Conservation (phyloP, 495 filamentous ascomycete species). For the Peziza echinospora region DNA sequence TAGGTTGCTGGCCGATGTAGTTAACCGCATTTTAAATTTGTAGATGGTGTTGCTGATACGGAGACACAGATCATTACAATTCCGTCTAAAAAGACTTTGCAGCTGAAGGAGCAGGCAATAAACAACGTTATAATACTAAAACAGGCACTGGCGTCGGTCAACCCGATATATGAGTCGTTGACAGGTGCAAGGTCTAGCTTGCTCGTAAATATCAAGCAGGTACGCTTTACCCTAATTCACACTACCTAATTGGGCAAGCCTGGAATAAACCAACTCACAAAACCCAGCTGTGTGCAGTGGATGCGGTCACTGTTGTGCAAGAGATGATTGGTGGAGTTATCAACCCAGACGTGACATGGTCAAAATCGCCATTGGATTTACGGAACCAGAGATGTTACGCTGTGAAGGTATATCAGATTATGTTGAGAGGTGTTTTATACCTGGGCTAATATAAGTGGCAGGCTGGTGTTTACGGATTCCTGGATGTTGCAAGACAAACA, state of each 20-base stretch:
- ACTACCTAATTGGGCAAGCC: background rate
- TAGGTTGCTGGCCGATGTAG: constrained; percentile 38
- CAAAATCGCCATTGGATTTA: constrained; percentile 61
- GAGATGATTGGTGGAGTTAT: constrained; percentile 46
- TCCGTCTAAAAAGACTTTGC: constrained; percentile 40
- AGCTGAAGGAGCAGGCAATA: constrained; percentile 53
- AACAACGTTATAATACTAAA: constrained; percentile 82
- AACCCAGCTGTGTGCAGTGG: constrained; percentile 38
- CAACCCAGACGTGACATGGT: constrained; percentile 61
- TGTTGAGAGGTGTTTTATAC: constrained; percentile 8
- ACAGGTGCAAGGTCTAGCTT: constrained; percentile 41
- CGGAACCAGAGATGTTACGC: constrained; percentile 87
- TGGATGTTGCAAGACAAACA: constrained; percentile 68
- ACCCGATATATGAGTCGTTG: constrained; percentile 46
- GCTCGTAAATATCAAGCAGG: constrained; percentile 40
- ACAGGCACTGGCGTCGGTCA: constrained; percentile 46
- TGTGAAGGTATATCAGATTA: constrained; percentile 38
- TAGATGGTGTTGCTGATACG: constrained; percentile 6
- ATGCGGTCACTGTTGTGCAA: constrained; percentile 35
- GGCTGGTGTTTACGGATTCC: constrained; percentile 65
- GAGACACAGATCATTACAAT: constrained; percentile 38
- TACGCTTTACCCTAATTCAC: too few relatives aligned
- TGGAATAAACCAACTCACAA: constrained; percentile 1
- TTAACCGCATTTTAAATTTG: too few relatives aligned
- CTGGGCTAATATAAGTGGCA: constrained; percentile 18